A percentile compares a stretch with the other conserved stretches of the same genome.
phyloP scores from a whole-genome alignment of 164 flowering plant genomes.

The Sedum album region DNA sequence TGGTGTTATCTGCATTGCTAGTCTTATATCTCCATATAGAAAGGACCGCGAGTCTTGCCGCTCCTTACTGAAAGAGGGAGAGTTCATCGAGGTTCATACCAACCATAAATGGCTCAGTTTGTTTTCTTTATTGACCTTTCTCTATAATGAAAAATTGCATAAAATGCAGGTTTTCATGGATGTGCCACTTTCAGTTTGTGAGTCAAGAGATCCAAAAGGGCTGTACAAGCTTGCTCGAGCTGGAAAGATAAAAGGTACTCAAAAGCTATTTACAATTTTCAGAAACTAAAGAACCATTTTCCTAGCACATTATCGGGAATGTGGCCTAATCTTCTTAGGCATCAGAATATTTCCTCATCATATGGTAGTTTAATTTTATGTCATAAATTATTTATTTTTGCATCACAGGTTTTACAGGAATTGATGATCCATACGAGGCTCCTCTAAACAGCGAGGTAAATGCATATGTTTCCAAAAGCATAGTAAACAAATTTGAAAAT shows the following conservation, averaged over 20 bases:
- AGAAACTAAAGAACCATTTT: not conserved
- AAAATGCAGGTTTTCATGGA: constrained; percentile 48
- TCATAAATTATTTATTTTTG: not conserved
- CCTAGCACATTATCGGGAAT: no score
- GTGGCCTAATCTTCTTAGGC: no score
- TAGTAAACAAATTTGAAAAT: not conserved
- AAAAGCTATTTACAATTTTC: not conserved
- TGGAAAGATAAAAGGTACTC: constrained; percentile 61
- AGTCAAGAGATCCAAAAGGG: constrained; percentile 61
- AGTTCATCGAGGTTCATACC: constrained; percentile 45
- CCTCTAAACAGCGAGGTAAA: constrained; percentile 37
- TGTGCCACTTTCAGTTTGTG: constrained; percentile 52
- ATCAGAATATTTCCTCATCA: no score
- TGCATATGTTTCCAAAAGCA: not conserved
- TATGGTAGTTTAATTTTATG: not conserved
- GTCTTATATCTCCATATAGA: constrained; percentile 60
- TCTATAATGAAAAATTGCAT: not conserved
- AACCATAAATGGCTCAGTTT: not conserved
- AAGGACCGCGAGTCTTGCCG: constrained; percentile 64
- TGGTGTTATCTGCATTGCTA: constrained; percentile 58
- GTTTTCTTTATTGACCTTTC: no score
- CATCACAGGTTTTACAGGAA: constrained; percentile 39
- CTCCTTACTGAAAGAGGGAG: constrained; percentile 35
- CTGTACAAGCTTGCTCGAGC: constrained; percentile 71
- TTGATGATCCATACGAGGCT: constrained; percentile 44